Evolutionary conservation across 768 basidiomycete genomes (phyloP), one percentile per base, ranked within the genome.

Genomic region (Calocybe cyanea): DNA sequence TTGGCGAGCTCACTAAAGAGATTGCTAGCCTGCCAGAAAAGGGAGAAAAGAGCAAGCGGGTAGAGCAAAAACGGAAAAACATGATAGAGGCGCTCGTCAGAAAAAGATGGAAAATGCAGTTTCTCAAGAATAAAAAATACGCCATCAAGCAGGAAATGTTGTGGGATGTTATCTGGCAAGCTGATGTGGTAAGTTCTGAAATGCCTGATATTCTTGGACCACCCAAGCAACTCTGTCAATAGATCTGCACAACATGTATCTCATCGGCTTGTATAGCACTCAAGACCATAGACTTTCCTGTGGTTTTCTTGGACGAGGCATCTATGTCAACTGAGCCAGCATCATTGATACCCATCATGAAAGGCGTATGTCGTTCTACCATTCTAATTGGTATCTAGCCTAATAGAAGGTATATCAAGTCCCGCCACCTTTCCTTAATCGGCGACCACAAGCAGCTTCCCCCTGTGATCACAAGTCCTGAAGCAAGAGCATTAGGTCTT

Each of bases 391-490:
- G 30, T 32, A 15, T 13, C 38, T 2, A 1, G 20, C 40, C 52
- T 51, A 28, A 56, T 20, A 49, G 15, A 33, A 19, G 11, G 25
- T 28, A 6, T 28, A 28, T 19, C 17, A 57, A 93, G 91, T 85
- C 84, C 7, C 75, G 71, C 41, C 93, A 96, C 56, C 73, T 91
- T 24, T 80, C 91, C 1, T 77, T 97, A 37, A 94, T 97, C 55
- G 93, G 93, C n/a, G 93, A 97, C 66, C 93, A 97, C 65, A 95
- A 95, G 58, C 93, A 97, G 60, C 73, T 97, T 8, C 92, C 93
- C 7, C 92, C 93, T 0, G 80, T 95, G 50, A 89, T 95, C 46
- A 72, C 80, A 17, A 91, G 87, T 50, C 72, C 74, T 17, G 81
- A 89, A 59, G 93, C 92, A 0, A 75, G 79, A 54, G 64, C 75